These are phyloP conservation scores for Suhomyces bolitotheri DNA, from an alignment of 1,139 yeast genomes.

Conservation along the genomic window DNA sequence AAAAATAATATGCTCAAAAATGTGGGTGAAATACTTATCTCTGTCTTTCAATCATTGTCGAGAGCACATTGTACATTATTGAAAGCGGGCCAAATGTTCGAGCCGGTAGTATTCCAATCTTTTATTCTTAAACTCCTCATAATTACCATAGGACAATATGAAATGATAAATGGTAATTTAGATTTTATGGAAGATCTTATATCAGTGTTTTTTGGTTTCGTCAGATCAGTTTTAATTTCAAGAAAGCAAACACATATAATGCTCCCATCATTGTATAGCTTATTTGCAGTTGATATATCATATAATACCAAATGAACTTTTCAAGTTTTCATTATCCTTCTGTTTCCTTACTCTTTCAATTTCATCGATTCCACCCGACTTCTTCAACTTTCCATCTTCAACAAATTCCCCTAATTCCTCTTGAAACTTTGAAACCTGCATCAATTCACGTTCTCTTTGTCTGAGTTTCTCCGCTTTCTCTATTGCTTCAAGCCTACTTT, in stretches of 20 bases:
- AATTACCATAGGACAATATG: constrained; percentile 6
- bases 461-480: constrained; percentile 82
- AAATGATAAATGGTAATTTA: constrained; percentile 4
- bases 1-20: constrained; percentile 13
- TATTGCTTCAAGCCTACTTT: constrained; percentile 81
- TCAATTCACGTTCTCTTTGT: constrained; percentile 64
- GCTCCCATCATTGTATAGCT: not conserved
- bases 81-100: constrained; percentile 3
- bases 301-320: constrained; percentile 42
- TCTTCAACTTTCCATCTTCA: constrained; percentile 69
- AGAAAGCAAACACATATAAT: not conserved
- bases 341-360: constrained; percentile 66
- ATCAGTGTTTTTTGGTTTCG: constrained; percentile 3
- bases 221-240: constrained; percentile 1
- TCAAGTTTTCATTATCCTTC: constrained; percentile 69
- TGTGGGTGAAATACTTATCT: constrained; percentile 8
- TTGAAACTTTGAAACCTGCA: constrained; percentile 65
- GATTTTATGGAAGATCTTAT: constrained; percentile 6
- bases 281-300: constrained; percentile 12
- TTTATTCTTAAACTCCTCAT: constrained; percentile 13
- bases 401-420: constrained; percentile 89
- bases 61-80: constrained; percentile 1
- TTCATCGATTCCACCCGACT: constrained; percentile 87
- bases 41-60: constrained; percentile 13
- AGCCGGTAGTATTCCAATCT: constrained; percentile 5